Percentiles rank a stretch among this genome's conserved stretches.
These are phyloP conservation scores for Chrysosporium queenslandicum DNA, from an alignment of 2,329 filamentous ascomycete genomes.

Conservation along the genomic window DNA sequence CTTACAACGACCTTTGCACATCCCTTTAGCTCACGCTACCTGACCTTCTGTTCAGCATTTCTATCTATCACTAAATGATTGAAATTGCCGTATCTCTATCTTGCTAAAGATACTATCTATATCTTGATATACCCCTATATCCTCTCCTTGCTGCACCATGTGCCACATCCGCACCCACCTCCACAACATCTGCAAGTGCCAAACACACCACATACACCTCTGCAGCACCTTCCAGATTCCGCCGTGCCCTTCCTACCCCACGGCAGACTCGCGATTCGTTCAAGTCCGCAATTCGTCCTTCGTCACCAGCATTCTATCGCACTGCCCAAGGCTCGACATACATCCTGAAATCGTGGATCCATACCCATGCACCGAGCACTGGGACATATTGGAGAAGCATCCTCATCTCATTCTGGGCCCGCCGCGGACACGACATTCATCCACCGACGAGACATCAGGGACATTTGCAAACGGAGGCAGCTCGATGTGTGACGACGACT, in stretches of 20 bases:
- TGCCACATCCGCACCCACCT: conserved; percentile 15
- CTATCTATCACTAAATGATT: neutral
- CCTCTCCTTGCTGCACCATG: neutral
- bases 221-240: conserved; percentile 12
- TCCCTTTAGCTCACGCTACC: neutral
- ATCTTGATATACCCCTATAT: too few relatives aligned
- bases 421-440: neutral
- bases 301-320: conserved; percentile 1
- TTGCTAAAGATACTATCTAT: too few relatives aligned
- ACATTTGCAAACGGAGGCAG: neutral
- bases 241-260: conserved; percentile 6
- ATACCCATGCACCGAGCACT: conserved; percentile 13
- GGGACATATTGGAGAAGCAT: conserved; percentile 1
- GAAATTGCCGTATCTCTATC: neutral
- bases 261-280: neutral
- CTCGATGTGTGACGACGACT: neutral
- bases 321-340: conserved; percentile 10
- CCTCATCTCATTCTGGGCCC: conserved; percentile 9
- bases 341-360: conserved; percentile 12
- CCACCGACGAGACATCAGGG: neutral
- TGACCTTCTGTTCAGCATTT: neutral
- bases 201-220: conserved; percentile 15
- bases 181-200: conserved; percentile 17
- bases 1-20: neutral
- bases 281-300: conserved; percentile 11